Evolutionary conservation across 2,329 filamentous ascomycete species (phyloP).

Genomic region (Fonsecaea nubica): DNA sequence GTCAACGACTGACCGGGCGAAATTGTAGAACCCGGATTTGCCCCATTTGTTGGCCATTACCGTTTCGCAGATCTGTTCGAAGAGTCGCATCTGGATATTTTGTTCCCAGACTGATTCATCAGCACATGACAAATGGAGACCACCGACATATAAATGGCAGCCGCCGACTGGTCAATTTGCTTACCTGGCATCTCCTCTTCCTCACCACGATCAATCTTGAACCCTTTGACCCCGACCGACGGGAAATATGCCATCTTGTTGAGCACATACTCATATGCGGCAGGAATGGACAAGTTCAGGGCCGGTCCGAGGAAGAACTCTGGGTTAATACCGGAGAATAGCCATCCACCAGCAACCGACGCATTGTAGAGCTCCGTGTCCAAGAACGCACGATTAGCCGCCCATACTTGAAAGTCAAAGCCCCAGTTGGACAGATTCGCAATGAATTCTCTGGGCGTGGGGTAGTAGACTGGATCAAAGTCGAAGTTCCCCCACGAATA

Average conservation of each 20-base stretch:
- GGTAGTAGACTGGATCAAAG: conserved; percentile 15
- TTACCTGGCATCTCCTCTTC: conserved; percentile 17
- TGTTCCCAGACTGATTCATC: conserved; percentile 13
- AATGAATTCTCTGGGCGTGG: conserved; percentile 10
- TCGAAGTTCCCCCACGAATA: conserved; percentile 17
- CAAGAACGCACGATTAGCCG: conserved; percentile 10
- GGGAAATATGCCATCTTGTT: conserved; percentile 12
- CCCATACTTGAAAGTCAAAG: conserved; percentile 17
- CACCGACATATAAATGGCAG: too few relatives aligned
- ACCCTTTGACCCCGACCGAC: conserved; percentile 12
- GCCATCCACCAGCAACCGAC: conserved; percentile 11
- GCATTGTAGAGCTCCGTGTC: conserved; percentile 14
- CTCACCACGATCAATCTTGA: conserved; percentile 14
- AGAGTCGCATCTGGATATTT: conserved; percentile 16
- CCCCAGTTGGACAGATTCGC: conserved; percentile 14
- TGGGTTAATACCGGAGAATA: conserved; percentile 9
- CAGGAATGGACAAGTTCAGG: conserved; percentile 15
- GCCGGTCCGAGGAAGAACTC: conserved; percentile 17
- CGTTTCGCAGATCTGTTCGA: conserved; percentile 14
- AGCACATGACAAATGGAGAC: neutral
- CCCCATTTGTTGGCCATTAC: conserved; percentile 17
- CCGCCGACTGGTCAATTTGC: neutral
- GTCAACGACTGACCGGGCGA: conserved; percentile 10
- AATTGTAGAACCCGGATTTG: conserved; percentile 16
- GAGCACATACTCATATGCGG: conserved; percentile 13